phyloP scores from a whole-genome alignment of 1,284 basidiomycete species.

The Apiotrichum montevideense region DNA sequence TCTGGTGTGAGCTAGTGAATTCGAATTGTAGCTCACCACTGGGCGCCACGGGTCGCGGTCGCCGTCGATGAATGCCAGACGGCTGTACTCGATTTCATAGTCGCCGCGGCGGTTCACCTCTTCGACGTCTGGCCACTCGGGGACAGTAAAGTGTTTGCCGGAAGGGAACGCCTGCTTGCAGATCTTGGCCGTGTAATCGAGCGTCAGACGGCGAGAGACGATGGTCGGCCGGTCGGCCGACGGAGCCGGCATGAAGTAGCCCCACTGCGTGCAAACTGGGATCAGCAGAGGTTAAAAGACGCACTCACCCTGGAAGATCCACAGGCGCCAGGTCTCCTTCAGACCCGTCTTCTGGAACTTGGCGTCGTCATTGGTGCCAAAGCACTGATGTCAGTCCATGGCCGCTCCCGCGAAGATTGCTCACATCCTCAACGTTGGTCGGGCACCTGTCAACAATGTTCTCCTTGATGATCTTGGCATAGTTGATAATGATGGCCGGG shows the following conservation, averaged over 20 bases:
- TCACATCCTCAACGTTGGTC: slow-evolving; percentile 57
- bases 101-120: slow-evolving; percentile 72
- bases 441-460: slow-evolving; percentile 60
- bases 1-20: slow-evolving; percentile 25
- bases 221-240: slow-evolving; percentile 34
- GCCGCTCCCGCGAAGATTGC: slow-evolving; percentile 18
- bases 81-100: slow-evolving; percentile 65
- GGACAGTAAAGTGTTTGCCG: slow-evolving; percentile 68
- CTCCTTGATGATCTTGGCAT: slow-evolving; percentile 69
- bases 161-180: slow-evolving; percentile 77
- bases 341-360: slow-evolving; percentile 60
- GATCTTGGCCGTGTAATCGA: slow-evolving; percentile 71
- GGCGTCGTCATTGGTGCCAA: slow-evolving; percentile 68
- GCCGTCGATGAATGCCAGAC: slow-evolving; percentile 66
- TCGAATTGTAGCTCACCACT: slow-evolving; percentile 42
- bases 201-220: slow-evolving; percentile 56
- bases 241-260: slow-evolving; percentile 61
- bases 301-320: slow-evolving; percentile 66
- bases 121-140: slow-evolving; percentile 66
- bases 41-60: slow-evolving; percentile 76
- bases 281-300: not conserved
- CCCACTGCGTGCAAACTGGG: slow-evolving; percentile 77
- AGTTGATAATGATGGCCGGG: slow-evolving; percentile 58
- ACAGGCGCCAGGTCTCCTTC: slow-evolving; percentile 71
- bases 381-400: slow-evolving; percentile 58